These are phyloP conservation scores for Choanephora cucurbitarum DNA, from an alignment of 371 early-diverging fungal genomes.

Conservation along the genomic window DNA sequence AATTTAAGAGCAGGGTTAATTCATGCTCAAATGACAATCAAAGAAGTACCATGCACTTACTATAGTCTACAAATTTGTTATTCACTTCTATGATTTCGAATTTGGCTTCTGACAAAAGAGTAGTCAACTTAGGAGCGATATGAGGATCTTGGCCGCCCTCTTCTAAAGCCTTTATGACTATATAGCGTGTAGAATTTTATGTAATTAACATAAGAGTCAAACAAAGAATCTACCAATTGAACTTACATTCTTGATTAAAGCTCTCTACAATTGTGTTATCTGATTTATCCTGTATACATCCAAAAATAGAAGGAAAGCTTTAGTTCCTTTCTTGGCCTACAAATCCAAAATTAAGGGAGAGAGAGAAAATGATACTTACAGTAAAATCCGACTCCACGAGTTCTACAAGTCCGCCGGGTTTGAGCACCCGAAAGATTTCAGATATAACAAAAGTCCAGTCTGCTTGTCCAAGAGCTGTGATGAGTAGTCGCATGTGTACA, in stretches of 20 bases:
- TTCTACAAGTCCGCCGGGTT: conserved; percentile 48
- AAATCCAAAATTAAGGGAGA: neutral
- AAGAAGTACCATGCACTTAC: conserved; percentile 14
- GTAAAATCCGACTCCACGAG: conserved; percentile 48
- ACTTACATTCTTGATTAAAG: conserved; percentile 21
- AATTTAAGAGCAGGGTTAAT: neutral
- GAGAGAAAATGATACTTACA: conserved; percentile 16
- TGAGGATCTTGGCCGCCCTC: conserved; percentile 41
- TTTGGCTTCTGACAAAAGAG: conserved; percentile 19
- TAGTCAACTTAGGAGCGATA: conserved; percentile 33
- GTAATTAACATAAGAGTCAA: too few species aligned
- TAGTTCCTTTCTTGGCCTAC: too few species aligned
- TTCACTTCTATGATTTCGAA: conserved; percentile 32
- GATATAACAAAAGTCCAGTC: conserved; percentile 41
- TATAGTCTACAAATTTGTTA: conserved; percentile 24
- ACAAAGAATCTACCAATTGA: neutral
- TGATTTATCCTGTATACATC: conserved; percentile 9
- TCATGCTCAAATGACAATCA: too few species aligned
- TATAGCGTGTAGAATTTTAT: neutral
- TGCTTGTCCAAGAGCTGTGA: conserved; percentile 27
- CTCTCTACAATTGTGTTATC: conserved; percentile 12
- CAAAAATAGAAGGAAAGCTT: too few species aligned
- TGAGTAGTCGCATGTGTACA: conserved; percentile 49
- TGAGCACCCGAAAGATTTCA: conserved; percentile 48
- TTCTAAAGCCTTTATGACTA: conserved; percentile 34